phyloP scores from a whole-genome alignment of 176 grass and related monocot genomes.

The Zea luxurians region DNA sequence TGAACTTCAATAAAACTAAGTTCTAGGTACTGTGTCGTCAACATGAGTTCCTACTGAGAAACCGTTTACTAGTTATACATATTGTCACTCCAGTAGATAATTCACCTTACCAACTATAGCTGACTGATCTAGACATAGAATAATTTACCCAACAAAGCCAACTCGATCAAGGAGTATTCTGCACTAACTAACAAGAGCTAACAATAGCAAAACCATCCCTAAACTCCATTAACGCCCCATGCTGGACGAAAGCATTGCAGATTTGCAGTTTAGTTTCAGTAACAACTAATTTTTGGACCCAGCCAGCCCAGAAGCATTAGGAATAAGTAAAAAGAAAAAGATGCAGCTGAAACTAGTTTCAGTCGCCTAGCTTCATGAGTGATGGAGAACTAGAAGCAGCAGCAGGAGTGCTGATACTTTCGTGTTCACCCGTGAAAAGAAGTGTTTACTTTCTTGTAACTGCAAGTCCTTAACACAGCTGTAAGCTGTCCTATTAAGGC shows the following conservation, averaged over 20 bases:
- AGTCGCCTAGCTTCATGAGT: constrained; percentile 17
- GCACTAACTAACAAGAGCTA: neutral
- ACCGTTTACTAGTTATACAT: constrained; percentile 2
- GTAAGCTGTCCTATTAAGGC: constrained; percentile 13
- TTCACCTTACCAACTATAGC: constrained; percentile 14
- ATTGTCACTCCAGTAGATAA: neutral
- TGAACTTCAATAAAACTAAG: constrained; percentile 6
- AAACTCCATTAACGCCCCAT: constrained; percentile 6
- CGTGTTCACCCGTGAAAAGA: neutral
- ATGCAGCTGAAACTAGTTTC: neutral
- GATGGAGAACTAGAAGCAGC: constrained; percentile 4
- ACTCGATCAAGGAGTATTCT: constrained; percentile 3
- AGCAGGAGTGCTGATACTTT: neutral
- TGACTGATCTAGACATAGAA: constrained; percentile 15
- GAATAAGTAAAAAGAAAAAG: neutral
- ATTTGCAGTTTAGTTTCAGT: neutral
- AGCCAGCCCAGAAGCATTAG: neutral
- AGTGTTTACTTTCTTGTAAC: constrained; percentile 12
- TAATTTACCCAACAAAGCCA: constrained; percentile 14
- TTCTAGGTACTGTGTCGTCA: neutral
- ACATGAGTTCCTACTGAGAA: constrained; percentile 18
- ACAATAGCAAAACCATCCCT: neutral
- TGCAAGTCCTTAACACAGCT: constrained; percentile 15
- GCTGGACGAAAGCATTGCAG: neutral
- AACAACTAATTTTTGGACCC: neutral